Evolutionary conservation across 495 filamentous ascomycete genomes (phyloP).

Genomic region (Choiromyces venosus): DNA sequence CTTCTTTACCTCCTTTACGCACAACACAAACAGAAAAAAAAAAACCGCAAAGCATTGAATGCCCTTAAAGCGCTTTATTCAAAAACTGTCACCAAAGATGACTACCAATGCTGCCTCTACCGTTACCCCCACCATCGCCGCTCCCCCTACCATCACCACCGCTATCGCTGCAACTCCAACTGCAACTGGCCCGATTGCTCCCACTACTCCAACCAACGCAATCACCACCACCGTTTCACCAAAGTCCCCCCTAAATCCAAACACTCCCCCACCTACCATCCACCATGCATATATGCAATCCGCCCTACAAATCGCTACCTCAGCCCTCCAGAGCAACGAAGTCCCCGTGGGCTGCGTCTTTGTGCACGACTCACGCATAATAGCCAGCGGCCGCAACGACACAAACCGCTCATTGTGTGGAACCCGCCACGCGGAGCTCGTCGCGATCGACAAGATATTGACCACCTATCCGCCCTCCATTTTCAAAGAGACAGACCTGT

Average conservation of each 20-base stretch:
- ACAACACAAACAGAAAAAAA: background rate
- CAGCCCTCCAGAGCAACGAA: slow-evolving; percentile 75
- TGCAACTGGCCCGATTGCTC: no score
- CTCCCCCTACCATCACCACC: background rate
- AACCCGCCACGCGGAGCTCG: slow-evolving; percentile 88
- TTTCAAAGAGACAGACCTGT: slow-evolving; percentile 68
- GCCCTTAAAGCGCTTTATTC: background rate
- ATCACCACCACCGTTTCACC: background rate
- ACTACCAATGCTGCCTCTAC: background rate
- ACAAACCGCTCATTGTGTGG: slow-evolving; percentile 77
- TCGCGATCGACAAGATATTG: slow-evolving; percentile 67
- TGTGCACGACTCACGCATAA: slow-evolving; percentile 64
- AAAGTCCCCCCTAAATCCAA: background rate
- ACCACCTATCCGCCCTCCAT: slow-evolving; percentile 53
- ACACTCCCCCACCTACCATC: background rate
- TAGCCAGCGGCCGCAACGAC: slow-evolving; percentile 88
- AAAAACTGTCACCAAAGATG: background rate
- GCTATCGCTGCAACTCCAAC: background rate
- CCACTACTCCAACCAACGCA: background rate
- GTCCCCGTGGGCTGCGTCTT: slow-evolving; percentile 96
- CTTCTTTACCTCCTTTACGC: background rate
- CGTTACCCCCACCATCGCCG: background rate
- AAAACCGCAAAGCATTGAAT: background rate
- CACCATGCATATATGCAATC: slow-evolving; percentile 24
- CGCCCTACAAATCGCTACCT: slow-evolving; percentile 56